Conservation (phyloP, 352 stramenopile species). For the Pythium insidiosum region DNA sequence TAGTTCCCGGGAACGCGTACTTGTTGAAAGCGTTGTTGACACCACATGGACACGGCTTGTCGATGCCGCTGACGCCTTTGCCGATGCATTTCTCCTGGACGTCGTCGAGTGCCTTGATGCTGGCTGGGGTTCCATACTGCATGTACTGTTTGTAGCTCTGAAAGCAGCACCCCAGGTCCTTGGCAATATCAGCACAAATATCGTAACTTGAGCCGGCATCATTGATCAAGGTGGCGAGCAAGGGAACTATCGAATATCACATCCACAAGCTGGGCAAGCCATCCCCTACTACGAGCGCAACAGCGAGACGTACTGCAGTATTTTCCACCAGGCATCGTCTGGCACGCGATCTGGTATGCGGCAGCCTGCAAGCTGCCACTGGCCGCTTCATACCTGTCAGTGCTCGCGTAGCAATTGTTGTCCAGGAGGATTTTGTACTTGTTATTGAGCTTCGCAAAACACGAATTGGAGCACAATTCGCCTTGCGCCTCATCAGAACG, state of each 20-base stretch:
- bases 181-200: conserved; percentile 64
- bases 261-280: too few relatives aligned
- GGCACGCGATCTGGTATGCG: conserved; percentile 67
- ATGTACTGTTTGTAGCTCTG: conserved; percentile 80
- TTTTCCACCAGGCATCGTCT: conserved; percentile 37
- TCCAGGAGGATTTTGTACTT: conserved; percentile 65
- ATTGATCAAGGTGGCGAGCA: conserved; percentile 39
- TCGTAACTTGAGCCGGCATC: conserved; percentile 44
- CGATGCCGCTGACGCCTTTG: conserved; percentile 25
- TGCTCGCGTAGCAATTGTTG: conserved; percentile 54
- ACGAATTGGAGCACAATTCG: conserved; percentile 52
- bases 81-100: conserved; percentile 41
- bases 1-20: conserved; percentile 42
- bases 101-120: conserved; percentile 34
- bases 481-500: conserved; percentile 51
- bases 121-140: conserved; percentile 40
- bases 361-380: conserved; percentile 44
- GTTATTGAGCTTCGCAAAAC: conserved; percentile 33
- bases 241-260: conserved; percentile 26
- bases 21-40: conserved; percentile 38
- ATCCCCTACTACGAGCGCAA: too few relatives aligned
- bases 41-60: conserved; percentile 42
- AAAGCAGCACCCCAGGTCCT: conserved; percentile 72
- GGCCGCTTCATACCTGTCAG: conserved; percentile 44
- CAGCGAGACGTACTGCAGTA: conserved; percentile 61